Evolutionary conservation across 2,329 filamentous ascomycete species (phyloP), one percentile per base, ranked within the genome.

Genomic region (Sarocladium strictum): DNA sequence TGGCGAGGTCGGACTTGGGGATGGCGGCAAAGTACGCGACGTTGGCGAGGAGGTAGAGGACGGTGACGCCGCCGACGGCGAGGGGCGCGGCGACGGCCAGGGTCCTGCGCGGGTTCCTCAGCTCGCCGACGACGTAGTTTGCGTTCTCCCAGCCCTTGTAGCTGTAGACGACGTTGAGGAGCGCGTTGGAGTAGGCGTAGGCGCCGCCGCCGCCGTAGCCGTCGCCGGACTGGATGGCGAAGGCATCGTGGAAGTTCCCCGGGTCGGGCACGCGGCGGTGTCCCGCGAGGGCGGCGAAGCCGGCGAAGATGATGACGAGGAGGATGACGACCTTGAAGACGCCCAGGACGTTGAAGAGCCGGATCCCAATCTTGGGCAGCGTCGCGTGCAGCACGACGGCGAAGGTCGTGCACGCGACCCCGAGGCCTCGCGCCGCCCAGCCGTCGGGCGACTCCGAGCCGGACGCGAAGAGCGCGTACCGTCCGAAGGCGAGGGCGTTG

Each of bases 111-210:
- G 80, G 80, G 41, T 78, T 73, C 58, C 75, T 79, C 32, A 85
- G 68, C 61, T 86, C 82, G 56, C 76, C 71, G 2, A 85, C 67
- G 2, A 84, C 81, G 57, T 85, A 84, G 65, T 83, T 84, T 27
- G 80, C 80, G 55, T 83, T 84, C 61, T 83, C 79, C 81, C 81
- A 86, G 3, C 82, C 82, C 59, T 80, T 81, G 69, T 83, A 85
- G 14, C 76, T 80, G 68, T 84, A 83, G 15, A 84, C 72, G 54
- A 84, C 78, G 26, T 77, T 77, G 3, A 85, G 69, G 11, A 85
- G 69, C 0, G 81, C 80, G 3, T 78, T 81, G 2, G 78, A 77
- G 62, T 83, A 83, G 1, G 76, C 75, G 26, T 76, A 77, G 0
- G 72, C 75, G 3, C 77, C 75, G 2, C 76, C 76, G 2, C 73